Conservation (phyloP, 805 yeast species). For the Cyberlindnera misumaiensis region DNA sequence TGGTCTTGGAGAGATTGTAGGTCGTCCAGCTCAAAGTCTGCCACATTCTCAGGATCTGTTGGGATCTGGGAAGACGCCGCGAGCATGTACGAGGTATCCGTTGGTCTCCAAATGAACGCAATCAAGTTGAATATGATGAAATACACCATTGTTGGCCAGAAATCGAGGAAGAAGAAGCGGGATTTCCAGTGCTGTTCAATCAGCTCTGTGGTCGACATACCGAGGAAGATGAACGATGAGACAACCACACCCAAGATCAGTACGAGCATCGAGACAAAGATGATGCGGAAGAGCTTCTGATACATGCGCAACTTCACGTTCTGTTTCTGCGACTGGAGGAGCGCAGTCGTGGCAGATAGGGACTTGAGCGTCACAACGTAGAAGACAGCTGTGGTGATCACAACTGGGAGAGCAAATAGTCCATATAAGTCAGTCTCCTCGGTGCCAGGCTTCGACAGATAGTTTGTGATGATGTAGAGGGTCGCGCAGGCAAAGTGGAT, state of each 20-base stretch:
- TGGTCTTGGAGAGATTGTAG: conserved; percentile 35
- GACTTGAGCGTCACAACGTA: conserved; percentile 71
- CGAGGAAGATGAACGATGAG: conserved; percentile 62
- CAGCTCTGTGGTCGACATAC: conserved; percentile 68
- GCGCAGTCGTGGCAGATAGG: conserved; percentile 65
- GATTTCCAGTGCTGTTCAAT: conserved; percentile 89
- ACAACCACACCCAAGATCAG: conserved; percentile 65
- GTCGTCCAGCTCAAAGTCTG: conserved; percentile 58
- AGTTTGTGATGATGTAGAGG: conserved; percentile 48
- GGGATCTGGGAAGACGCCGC: conserved; percentile 93
- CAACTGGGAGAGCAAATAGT: conserved; percentile 56
- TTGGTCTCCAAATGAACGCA: conserved; percentile 95
- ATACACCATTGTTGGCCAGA: conserved; percentile 92
- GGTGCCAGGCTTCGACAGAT: conserved; percentile 43
- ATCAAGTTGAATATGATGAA: conserved; percentile 76
- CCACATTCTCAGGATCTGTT: conserved; percentile 66
- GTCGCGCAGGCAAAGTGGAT: conserved; percentile 50
- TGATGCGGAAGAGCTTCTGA: conserved; percentile 65
- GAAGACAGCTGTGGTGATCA: conserved; percentile 61
- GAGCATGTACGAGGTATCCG: conserved; percentile 87
- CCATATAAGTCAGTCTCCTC: conserved; percentile 26
- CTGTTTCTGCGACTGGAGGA: conserved; percentile 80
- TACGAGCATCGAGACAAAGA: conserved; percentile 64
- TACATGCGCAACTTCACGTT: conserved; percentile 86
- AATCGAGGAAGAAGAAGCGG: conserved; percentile 80